Base-by-base conservation (phyloP, 2,329 filamentous ascomycete species). In the Venturia aucupariae region DNA sequence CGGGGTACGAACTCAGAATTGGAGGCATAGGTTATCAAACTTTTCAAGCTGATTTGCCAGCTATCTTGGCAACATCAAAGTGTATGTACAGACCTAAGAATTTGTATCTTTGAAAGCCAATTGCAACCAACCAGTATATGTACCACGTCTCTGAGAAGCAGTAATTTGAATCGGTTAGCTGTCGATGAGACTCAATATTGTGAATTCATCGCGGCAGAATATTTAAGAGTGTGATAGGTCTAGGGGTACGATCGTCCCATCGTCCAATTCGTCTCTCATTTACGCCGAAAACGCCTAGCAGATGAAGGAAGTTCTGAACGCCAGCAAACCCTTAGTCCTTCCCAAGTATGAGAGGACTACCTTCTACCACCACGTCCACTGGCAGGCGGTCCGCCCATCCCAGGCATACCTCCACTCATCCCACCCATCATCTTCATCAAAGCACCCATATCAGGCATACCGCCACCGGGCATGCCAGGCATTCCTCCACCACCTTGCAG, bases 401-500 rank as follows among this genome's bases (percentile, higher is more conserved):
- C 65, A 27, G 48, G 54, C 41, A 55, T 51, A 17, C 60, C 64
- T 35, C 63, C 63, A 65, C 44, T n/a, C 44, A 48, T 48, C 11
- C 64, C 64, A 17, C 65, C 66, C 65, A 67, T 66, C 66, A 67
- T 67, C 46, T 67, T 67, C 66, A 67, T 67, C 65, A 67, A 54
- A 22, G 39, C 19, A 30, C 30, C 65, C 60, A 67, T 66, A 64
- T 67, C 66, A 41, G 64, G 64, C 64, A 65, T 65, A 30, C 64
- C 64, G n/a, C 64, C 64, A 7, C 64, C 67, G 67, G 46, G 46
- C 46, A 51, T 51, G 57, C 81, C 81, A 8, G 83, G 82, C 82
- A 87, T 85, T 39, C 78, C 78, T 5, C 85, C 86, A 0, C 86
- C 87, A 22, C 86, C 86, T 4, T 88, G 89, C 69, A 97, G 84